Base-by-base conservation (phyloP, 2,329 filamentous ascomycete species). In the Microthyrium microscopicum region DNA sequence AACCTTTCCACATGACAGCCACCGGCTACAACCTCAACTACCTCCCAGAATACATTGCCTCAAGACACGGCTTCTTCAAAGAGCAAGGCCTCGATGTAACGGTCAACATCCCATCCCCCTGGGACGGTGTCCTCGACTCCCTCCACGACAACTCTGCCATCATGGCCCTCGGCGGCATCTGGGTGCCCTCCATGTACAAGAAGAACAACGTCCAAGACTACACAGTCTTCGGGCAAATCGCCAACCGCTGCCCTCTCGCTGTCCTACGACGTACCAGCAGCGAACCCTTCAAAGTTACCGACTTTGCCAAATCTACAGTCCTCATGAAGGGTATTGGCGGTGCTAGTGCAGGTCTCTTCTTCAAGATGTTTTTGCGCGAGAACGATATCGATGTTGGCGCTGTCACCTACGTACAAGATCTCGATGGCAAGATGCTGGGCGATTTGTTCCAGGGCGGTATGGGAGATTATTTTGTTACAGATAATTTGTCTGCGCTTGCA, bases 11-110 rank as follows among this genome's bases (percentile, higher is more conserved):
- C 33, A 13, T 47, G 21, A 40, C 44, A 4, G 44, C 46, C 29
- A 49, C 46, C 5, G 46, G 46, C 29, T 41, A 47, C 43, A 48
- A 41, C 32, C 38, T 51, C 34, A 49, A 50, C 36, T 49, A 51
- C 29, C 44, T 50, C 8, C 48, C 48, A 4, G 42, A 51, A 33
- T 49, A 50, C 39, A 51, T 50, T 35, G 47, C 47, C 5, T 39
- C 40, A 17, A 37, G 47, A 7, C 46, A 47, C 30, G 47, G 46
- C 12, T 50, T 49, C 40, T 50, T 51, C 42, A 20, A 33, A 22
- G 46, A 47, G 12, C 46, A 49, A 40, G 46, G 46, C 8, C 42
- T 51, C 24, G 44, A 48, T n/a, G 39, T 50, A 8, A 42, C 38
- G 12, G 44, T 46, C n/a, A 45, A 37, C 9, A 43, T 51, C 15